Evolutionary conservation across 768 basidiomycete genomes (phyloP), one percentile per base, ranked within the genome.

Genomic region (Tulasnella sp.): DNA sequence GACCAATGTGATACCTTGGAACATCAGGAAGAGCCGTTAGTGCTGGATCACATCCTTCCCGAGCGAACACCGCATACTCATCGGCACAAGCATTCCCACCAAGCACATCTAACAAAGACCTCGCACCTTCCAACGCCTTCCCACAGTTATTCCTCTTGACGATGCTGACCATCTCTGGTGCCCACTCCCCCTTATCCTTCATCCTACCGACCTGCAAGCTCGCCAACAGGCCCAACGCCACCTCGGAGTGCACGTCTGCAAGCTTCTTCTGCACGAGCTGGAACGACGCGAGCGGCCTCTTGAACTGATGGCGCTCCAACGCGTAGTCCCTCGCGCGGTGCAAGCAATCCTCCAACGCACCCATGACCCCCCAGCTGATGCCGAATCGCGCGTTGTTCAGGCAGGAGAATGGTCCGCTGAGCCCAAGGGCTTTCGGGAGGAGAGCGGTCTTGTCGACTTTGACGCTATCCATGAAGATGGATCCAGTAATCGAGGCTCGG

Each of bases 201-300:
- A 97, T 74, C 29, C 92, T 77, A 1, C 93, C 93, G 22, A 86
- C 85, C 68, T 87, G 87, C 29, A 87, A 70, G 63, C 82, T 84
- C 4, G 85, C 84, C 44, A 81, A 76, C 24, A 90, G 73, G 4
- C 92, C 90, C 11, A 93, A 74, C 1, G 85, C 80, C 8, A 83
- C 80, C 66, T 96, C 91, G 1, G 84, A 88, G 63, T 92, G 85
- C 11, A 94, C 92, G 64, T 97, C 92, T 2, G 86, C 92, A 15
- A 98, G 78, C 72, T 98, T 98, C 80, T 94, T 94, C 70, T 97
- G 93, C 17, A 97, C 78, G n/a, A 98, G 83, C 71, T 98, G 94
- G 81, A 94, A 98, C 4, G 87, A 86, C 1, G 90, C 93, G 2
- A 97, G 75, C 0, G 92, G 92, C 38, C 85, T 82, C 22, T 81